A percentile compares a stretch with the other conserved stretches of the same genome.
These are phyloP conservation scores for Cinnamomum micranthum DNA, from an alignment of 164 flowering plant species.

Conservation along the genomic window DNA sequence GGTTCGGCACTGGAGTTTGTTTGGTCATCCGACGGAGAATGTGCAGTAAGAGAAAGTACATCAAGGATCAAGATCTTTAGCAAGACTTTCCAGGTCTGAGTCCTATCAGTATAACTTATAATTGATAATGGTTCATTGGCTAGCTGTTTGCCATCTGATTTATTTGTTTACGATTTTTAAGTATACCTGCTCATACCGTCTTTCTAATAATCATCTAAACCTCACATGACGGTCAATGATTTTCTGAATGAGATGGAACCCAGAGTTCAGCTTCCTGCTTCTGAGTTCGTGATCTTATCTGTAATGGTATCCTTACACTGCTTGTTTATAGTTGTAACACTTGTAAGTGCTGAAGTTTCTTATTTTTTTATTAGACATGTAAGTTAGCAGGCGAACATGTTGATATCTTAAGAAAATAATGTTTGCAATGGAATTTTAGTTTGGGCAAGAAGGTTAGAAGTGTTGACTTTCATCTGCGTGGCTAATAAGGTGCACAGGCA, in stretches of 20 bases:
- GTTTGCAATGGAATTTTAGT: no score
- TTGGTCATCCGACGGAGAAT: conserved; percentile 99
- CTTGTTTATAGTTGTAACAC: neutral
- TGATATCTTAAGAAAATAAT: neutral
- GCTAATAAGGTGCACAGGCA: no score
- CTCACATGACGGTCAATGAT: neutral
- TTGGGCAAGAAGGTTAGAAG: no score
- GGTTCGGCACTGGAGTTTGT: conserved; percentile 94
- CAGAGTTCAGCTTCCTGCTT: neutral
- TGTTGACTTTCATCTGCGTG: no score
- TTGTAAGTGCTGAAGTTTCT: neutral
- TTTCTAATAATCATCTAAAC: neutral
- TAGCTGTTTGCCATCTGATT: neutral
- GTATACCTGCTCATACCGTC: no score
- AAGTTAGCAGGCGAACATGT: neutral
- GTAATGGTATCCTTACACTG: neutral
- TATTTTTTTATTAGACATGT: neutral
- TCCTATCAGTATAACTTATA: conserved; percentile 3
- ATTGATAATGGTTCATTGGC: neutral
- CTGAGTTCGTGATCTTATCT: neutral
- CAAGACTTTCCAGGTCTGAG: conserved; percentile 77
- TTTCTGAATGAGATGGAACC: neutral
- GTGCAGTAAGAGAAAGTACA: conserved; percentile 93
- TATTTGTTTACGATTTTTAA: no score
- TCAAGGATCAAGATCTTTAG: conserved; percentile 87